A percentile compares a stretch with the other conserved stretches of the same genome.
phyloP scores from a whole-genome alignment of 805 yeast species.

The Phaffomyces opuntiae region DNA sequence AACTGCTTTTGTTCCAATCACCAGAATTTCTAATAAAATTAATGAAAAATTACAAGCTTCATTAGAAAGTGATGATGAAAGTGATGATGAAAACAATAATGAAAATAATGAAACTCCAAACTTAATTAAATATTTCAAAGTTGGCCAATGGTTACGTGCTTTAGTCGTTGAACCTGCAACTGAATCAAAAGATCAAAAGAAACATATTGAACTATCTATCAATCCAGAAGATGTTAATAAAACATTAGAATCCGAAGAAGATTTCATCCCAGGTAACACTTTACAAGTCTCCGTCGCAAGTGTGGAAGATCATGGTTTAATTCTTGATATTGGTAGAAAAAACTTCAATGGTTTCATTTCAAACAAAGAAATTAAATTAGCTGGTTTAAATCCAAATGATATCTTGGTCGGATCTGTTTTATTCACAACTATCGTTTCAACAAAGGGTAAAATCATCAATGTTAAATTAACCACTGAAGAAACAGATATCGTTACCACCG shows the following conservation, averaged over 20 bases:
- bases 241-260: slow-evolving; percentile 48
- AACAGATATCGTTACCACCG: slow-evolving; percentile 45
- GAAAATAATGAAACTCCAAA: slow-evolving; percentile 40
- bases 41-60: slow-evolving; percentile 49
- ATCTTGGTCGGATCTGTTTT: slow-evolving; percentile 62
- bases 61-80: slow-evolving; percentile 37
- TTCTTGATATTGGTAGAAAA: slow-evolving; percentile 60
- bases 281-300: slow-evolving; percentile 75
- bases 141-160: slow-evolving; percentile 88
- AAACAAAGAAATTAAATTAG: slow-evolving; percentile 49
- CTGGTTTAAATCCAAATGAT: slow-evolving; percentile 28
- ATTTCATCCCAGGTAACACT: slow-evolving; percentile 51
- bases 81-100: slow-evolving; percentile 24
- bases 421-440: slow-evolving; percentile 49
- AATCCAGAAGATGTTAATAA: slow-evolving; percentile 72
- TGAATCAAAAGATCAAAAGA: slow-evolving; percentile 31
- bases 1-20: slow-evolving; percentile 70
- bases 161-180: slow-evolving; percentile 50
- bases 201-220: slow-evolving; percentile 61
- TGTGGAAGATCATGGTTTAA: slow-evolving; percentile 88
- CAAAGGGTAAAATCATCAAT: slow-evolving; percentile 50
- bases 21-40: slow-evolving; percentile 61
- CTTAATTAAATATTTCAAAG: slow-evolving; percentile 43
- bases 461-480: slow-evolving; percentile 40
- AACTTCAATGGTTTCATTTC: slow-evolving; percentile 67